Evolutionary conservation across 805 yeast species (phyloP).

Genomic region (Myxozyma nipponensis): DNA sequence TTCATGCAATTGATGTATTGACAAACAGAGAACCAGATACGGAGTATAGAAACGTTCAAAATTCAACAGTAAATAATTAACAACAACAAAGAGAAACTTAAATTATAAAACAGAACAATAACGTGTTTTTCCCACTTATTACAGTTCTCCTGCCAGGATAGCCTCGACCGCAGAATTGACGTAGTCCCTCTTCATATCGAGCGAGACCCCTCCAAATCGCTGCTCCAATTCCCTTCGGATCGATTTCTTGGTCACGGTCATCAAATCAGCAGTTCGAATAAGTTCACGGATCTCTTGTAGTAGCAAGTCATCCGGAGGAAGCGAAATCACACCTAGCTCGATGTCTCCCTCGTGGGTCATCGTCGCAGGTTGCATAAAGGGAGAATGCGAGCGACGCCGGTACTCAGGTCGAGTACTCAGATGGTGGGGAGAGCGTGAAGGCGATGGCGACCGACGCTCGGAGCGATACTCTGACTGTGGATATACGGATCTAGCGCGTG

Average conservation of each 20-base stretch:
- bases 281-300: constrained; percentile 39
- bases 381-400: constrained; percentile 1
- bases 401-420: constrained; percentile 1
- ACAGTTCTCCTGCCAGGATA: constrained; percentile 40
- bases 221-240: constrained; percentile 39
- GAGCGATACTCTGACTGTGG: constrained; percentile 8
- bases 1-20: no score
- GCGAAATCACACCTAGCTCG: constrained; percentile 31
- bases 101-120: no score
- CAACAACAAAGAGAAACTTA: no score
- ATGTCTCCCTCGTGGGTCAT: constrained; percentile 18
- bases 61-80: no score
- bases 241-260: constrained; percentile 40
- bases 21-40: no score
- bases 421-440: not conserved
- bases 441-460: constrained; percentile 7
- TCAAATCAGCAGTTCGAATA: constrained; percentile 39
- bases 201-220: constrained; percentile 36
- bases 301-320: constrained; percentile 39
- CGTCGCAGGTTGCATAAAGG: constrained; percentile 11
- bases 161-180: constrained; percentile 42
- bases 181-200: constrained; percentile 38
- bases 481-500: constrained; percentile 12
- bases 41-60: no score
- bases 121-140: no score